phyloP scores from a whole-genome alignment of 2,329 filamentous ascomycete species.

The Chrysoporthe puriensis region DNA sequence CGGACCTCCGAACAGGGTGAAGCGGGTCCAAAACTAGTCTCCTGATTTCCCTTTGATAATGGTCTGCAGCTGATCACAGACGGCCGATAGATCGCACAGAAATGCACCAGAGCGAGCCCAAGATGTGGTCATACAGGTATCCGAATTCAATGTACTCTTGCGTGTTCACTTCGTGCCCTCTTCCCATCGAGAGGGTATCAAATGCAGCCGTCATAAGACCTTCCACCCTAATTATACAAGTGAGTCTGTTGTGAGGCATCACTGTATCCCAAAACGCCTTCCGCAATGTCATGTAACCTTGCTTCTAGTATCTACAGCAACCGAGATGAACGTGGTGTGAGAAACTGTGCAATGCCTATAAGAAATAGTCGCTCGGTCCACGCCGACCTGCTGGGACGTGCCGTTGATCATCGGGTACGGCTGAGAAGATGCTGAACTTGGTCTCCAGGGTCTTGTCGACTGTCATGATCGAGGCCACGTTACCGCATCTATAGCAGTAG shows the following conservation, averaged over 20 bases:
- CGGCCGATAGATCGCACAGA: neutral
- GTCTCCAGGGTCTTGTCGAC: constrained; percentile 83
- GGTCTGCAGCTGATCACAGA: neutral
- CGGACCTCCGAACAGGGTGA: too few relatives aligned
- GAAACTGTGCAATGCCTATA: constrained; percentile 45
- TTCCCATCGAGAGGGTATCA: constrained; percentile 29
- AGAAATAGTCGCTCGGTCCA: constrained; percentile 72
- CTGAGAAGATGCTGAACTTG: constrained; percentile 89
- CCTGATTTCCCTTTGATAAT: neutral
- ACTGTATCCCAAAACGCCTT: constrained; percentile 29
- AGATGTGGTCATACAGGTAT: neutral
- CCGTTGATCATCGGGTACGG: constrained; percentile 83
- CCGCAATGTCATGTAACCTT: constrained; percentile 28
- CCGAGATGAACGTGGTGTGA: constrained; percentile 14
- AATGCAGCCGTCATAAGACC: constrained; percentile 27
- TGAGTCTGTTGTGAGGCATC: constrained; percentile 12
- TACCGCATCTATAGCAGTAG: constrained; percentile 93
- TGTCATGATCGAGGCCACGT: constrained; percentile 95
- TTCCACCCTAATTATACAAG: constrained; percentile 28
- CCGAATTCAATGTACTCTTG: constrained; percentile 22
- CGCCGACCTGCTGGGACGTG: constrained; percentile 75
- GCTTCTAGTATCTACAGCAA: constrained; percentile 26
- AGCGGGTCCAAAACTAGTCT: neutral
- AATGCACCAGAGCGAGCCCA: neutral
- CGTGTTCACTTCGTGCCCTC: constrained; percentile 26